These are phyloP conservation scores for Camellia oleifera DNA, from an alignment of 179 eudicot genomes.

Conservation along the genomic window DNA sequence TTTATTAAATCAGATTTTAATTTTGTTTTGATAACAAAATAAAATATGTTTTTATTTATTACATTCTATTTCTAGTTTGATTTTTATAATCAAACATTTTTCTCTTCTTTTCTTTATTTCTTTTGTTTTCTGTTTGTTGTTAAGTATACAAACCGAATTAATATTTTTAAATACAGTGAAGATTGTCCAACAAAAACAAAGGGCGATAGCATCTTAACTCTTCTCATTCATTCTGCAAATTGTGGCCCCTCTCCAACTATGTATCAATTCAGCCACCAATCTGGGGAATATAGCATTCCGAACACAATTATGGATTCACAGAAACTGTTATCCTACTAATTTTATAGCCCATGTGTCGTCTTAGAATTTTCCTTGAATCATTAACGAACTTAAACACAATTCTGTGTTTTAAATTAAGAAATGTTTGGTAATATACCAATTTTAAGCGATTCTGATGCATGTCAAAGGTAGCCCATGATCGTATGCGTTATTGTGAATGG, in stretches of 20 bases:
- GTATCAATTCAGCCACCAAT: neutral
- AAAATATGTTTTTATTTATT: too few species aligned
- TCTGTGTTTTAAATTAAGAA: neutral
- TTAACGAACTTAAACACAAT: neutral
- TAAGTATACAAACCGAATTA: too few species aligned
- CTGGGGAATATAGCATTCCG: neutral
- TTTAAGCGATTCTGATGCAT: neutral
- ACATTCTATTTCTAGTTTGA: too few species aligned
- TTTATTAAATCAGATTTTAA: too few species aligned
- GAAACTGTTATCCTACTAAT: neutral
- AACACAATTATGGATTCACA: neutral
- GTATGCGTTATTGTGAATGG: neutral
- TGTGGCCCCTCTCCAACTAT: constrained; percentile 1
- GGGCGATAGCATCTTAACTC: neutral
- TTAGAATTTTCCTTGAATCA: neutral
- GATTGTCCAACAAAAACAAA: neutral
- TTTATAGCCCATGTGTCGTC: neutral
- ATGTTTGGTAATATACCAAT: constrained; percentile 5
- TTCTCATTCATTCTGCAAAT: neutral
- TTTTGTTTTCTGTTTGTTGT: too few species aligned
- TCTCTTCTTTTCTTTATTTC: too few species aligned
- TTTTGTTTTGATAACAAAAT: too few species aligned
- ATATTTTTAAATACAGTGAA: too few species aligned
- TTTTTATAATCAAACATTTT: too few species aligned
- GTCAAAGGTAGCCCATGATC: neutral